Conservation (phyloP, 345 rosid species). For the Aquilaria sinensis region DNA sequence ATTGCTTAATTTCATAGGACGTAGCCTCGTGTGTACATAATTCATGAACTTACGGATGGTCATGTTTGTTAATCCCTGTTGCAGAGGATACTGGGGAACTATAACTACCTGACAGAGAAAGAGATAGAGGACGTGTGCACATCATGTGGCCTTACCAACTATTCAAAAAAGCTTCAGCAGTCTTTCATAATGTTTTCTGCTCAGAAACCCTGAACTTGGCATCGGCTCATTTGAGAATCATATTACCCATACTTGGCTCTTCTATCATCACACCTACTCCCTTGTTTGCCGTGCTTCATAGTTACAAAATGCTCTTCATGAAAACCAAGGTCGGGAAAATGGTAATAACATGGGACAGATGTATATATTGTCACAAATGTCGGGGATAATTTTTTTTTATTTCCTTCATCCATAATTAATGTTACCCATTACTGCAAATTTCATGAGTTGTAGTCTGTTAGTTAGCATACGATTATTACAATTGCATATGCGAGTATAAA, state of each 20-base stretch:
- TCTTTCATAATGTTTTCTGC: slow-evolving; percentile 90
- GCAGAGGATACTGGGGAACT: slow-evolving; percentile 49
- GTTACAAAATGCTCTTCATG: background rate
- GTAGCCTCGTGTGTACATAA: no score
- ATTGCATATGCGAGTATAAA: no score
- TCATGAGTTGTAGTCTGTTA: no score
- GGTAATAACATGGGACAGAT: slow-evolving; percentile 15
- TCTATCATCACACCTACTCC: background rate
- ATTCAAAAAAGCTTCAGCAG: slow-evolving; percentile 47
- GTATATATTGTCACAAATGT: slow-evolving; percentile 15
- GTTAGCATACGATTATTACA: no score
- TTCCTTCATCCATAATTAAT: no score
- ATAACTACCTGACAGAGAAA: slow-evolving; percentile 54
- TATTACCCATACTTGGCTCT: slow-evolving; percentile 14
- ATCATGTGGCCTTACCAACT: slow-evolving; percentile 80
- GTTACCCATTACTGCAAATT: no score
- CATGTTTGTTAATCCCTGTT: background rate
- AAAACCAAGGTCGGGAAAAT: slow-evolving; percentile 11
- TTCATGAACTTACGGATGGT: background rate
- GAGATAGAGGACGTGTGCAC: slow-evolving; percentile 81
- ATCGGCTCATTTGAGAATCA: slow-evolving; percentile 12
- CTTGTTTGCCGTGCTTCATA: slow-evolving; percentile 3
- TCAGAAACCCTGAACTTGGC: slow-evolving; percentile 61
- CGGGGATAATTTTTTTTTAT: no score
- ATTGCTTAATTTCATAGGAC: no score